phyloP scores from a whole-genome alignment of 768 basidiomycete species.

The Termitomyces sp. region DNA sequence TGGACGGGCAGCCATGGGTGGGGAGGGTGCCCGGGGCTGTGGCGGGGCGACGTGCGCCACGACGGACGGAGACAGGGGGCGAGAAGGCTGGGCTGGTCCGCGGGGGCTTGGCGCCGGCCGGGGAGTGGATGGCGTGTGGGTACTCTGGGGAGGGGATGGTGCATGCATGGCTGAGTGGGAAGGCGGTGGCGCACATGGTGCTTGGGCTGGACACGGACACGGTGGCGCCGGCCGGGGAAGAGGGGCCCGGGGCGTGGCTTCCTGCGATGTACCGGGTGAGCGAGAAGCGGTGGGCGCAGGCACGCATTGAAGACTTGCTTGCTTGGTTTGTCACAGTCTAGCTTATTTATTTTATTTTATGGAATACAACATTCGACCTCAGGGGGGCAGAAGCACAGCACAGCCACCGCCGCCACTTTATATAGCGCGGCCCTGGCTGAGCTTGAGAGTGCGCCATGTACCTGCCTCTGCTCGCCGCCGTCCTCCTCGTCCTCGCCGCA shows the following conservation, averaged over 20 bases:
- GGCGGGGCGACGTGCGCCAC: conserved; percentile 30
- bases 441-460: background rate
- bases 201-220: conserved; percentile 28
- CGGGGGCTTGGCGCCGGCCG: conserved; percentile 28
- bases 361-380: background rate
- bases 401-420: conserved; percentile 2
- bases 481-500: conserved; percentile 11
- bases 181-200: conserved; percentile 56
- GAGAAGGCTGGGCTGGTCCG: background rate
- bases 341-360: background rate
- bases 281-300: conserved; percentile 41
- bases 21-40: conserved; percentile 50
- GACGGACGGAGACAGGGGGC: background rate
- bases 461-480: background rate
- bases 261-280: conserved; percentile 44
- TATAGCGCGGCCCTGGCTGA: background rate
- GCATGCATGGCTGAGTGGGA: conserved; percentile 59
- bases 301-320: conserved; percentile 32
- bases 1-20: conserved; percentile 64
- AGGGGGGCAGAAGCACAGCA: background rate
- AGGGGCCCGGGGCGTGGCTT: conserved; percentile 31
- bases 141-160: conserved; percentile 74
- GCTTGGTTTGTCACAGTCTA: background rate
- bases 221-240: background rate
- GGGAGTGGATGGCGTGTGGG: conserved; percentile 70